Base-by-base conservation (phyloP, 2,329 filamentous ascomycete genomes). In the Fusarium pininemorale region DNA sequence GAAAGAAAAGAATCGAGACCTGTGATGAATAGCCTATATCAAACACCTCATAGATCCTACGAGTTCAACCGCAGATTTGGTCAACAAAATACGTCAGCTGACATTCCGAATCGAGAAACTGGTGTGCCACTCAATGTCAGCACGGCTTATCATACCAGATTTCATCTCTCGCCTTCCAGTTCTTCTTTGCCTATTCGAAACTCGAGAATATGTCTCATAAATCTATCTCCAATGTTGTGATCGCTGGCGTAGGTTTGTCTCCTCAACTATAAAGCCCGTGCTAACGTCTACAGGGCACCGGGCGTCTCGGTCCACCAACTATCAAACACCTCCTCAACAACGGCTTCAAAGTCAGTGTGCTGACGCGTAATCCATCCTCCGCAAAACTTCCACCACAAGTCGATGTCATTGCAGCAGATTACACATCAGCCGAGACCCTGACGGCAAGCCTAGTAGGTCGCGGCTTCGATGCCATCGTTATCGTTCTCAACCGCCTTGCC, bases 401-500 rank as follows among this genome's bases (percentile, higher is more conserved):
- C 5, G 14, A 63, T 3, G 28, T 38, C 1, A 63, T 71, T 1
- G 11, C 3, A 22, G 51, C 55, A 45, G 62, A 72, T 3, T 72
- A 72, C 10, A 63, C 41, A 5, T 72, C 69, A 4, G 41, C 6
- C 16, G 32, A 50, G 5, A 42, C 22, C 1, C 7, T 72, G 0
- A 32, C 28, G 0, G 35, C 30, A 7, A 70, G 55, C 13, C 38
- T 71, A 0, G 3, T 3, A 18, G 55, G 35, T 0, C 50, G 30
- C 6, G n/a, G 14, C 1, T 70, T 70, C 3, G 55, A 70, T 24
- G 68, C 61, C 3, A 71, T 70, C 10, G 35, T 71, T 1, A 66
- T 70, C 3, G 10, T 66, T 0, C 68, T 71, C 3, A 66, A 60
- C 11, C 61, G 68, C 1, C 54, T 66, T 1, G 66, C 68, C 8